phyloP scores from a whole-genome alignment of 2,329 filamentous ascomycete species.

The Harringtonia aguacate region DNA sequence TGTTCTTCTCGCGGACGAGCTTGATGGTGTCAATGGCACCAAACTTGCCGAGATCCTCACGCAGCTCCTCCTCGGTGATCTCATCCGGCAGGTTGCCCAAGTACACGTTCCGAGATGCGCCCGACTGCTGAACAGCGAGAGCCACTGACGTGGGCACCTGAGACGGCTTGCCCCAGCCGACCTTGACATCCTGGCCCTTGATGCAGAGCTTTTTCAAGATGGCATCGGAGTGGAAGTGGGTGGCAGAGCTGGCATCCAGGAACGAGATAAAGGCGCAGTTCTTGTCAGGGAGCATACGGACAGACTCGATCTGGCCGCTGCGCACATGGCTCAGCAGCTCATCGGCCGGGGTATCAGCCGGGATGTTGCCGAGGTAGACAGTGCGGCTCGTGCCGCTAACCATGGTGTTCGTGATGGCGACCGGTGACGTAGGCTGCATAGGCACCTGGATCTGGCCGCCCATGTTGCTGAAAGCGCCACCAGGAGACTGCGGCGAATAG shows the following conservation, averaged over 20 bases:
- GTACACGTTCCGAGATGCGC: slow-evolving; percentile 94
- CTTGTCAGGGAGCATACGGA: slow-evolving; percentile 92
- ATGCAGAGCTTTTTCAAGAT: slow-evolving; percentile 99
- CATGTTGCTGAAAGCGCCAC: slow-evolving; percentile 58
- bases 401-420: slow-evolving; percentile 67
- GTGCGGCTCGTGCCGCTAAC: slow-evolving; percentile 89
- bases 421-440: slow-evolving; percentile 59
- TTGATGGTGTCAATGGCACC: slow-evolving; percentile 96
- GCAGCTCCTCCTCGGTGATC: slow-evolving; percentile 79
- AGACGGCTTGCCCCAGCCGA: slow-evolving; percentile 97
- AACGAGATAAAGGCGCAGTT: slow-evolving; percentile 99
- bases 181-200: slow-evolving; percentile 98
- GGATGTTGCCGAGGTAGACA: slow-evolving; percentile 95
- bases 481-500: slow-evolving; percentile 78
- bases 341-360: slow-evolving; percentile 92
- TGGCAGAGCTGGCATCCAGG: slow-evolving; percentile 92
- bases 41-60: slow-evolving; percentile 92
- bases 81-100: slow-evolving; percentile 89
- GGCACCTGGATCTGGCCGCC: slow-evolving; percentile 48
- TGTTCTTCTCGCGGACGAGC: slow-evolving; percentile 94
- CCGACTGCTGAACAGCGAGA: slow-evolving; percentile 94
- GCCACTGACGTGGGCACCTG: slow-evolving; percentile 96
- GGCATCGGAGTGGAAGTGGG: slow-evolving; percentile 98
- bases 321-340: slow-evolving; percentile 94
- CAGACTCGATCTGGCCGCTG: slow-evolving; percentile 98